Evolutionary conservation across 306 rosid genomes (phyloP), one percentile per base, ranked within the genome.

Genomic region (Hippophae gyantsensis): DNA sequence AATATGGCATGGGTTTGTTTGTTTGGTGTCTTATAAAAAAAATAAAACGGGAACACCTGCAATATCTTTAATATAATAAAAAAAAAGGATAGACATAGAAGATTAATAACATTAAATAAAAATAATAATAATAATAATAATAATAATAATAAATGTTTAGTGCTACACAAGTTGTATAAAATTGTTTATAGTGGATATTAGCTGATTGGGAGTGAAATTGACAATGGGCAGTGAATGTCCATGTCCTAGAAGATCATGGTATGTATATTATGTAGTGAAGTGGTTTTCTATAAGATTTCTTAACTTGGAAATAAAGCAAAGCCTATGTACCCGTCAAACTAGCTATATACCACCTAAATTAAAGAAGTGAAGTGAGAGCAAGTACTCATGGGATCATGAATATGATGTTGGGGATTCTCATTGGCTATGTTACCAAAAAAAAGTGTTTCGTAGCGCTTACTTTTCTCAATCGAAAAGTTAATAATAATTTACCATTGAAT

Each of bases 271-370:
- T 13, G 42, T 52, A 44, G 42, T 43, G 63, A 11, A 13, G 46
- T 43, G 38, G 23, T 10, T 27, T 48, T 50, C 43, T 45, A 13
- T 55, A 58, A 49, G 78, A 56, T 89, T 67, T 67, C 85, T 79
- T 86, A 43, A 49, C 88, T 82, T 86, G 81, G 79, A 78, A 77
- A 71, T 69, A 71, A 90, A 77, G 88, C 50, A 68, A 77, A 42
- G 76, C 25, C 49, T 58, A 10, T 13, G 8, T 74, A 69, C 57
- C 78, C 65, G 65, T 79, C 75, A 57, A 73, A 76, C 64, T n/a
- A 60, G 59, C 85, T 45, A 32, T 60, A 59, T 49, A 49, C 43
- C 46, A 26, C 47, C 41, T 25, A 63, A 72, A 64, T 32, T 32
- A 4, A 74, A 56, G 65, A 69, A 72, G 68, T 47, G 81, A 74